These are phyloP conservation scores for Botrytis galanthina DNA, from an alignment of 2,329 filamentous ascomycete species.

Conservation along the genomic window DNA sequence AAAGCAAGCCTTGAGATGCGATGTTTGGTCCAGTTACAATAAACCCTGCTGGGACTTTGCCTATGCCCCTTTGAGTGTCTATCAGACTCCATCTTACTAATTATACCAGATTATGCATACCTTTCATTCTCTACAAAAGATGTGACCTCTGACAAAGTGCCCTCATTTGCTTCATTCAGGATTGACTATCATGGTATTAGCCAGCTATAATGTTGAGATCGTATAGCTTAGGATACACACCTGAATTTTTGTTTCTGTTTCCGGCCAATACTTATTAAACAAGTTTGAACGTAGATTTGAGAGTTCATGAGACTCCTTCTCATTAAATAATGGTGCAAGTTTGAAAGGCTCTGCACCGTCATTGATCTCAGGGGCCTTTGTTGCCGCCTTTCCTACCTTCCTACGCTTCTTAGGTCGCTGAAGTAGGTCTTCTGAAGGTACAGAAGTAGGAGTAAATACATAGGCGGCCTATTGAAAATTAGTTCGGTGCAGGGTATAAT, in stretches of 20 bases:
- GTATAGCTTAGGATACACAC: slow-evolving; percentile 38
- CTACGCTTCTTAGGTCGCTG: slow-evolving; percentile 40
- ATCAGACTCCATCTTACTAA: neutral
- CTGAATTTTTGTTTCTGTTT: slow-evolving; percentile 62
- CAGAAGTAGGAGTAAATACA: slow-evolving; percentile 37
- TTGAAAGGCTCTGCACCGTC: slow-evolving; percentile 19
- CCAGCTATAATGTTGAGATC: slow-evolving; percentile 28
- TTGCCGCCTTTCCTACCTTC: slow-evolving; percentile 34
- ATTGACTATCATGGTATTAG: slow-evolving; percentile 47
- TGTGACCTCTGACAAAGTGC: slow-evolving; percentile 57
- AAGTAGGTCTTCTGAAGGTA: slow-evolving; percentile 25
- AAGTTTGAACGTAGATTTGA: slow-evolving; percentile 55
- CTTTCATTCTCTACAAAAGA: slow-evolving; percentile 46
- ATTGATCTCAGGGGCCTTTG: slow-evolving; percentile 9
- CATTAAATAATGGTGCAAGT: slow-evolving; percentile 56
- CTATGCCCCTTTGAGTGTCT: slow-evolving; percentile 23
- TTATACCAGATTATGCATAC: slow-evolving; percentile 10
- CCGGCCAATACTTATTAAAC: slow-evolving; percentile 63
- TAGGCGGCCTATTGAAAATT: slow-evolving; percentile 39
- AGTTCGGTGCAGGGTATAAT: neutral
- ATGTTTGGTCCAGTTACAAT: slow-evolving; percentile 78
- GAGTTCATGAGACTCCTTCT: slow-evolving; percentile 50
- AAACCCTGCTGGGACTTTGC: slow-evolving; percentile 59
- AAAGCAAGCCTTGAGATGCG: slow-evolving; percentile 71
- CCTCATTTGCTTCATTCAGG: slow-evolving; percentile 58